Percentiles rank a stretch among this genome's conserved stretches.
phyloP scores from a whole-genome alignment of 306 rosid species.

The Cicer yamashitae region DNA sequence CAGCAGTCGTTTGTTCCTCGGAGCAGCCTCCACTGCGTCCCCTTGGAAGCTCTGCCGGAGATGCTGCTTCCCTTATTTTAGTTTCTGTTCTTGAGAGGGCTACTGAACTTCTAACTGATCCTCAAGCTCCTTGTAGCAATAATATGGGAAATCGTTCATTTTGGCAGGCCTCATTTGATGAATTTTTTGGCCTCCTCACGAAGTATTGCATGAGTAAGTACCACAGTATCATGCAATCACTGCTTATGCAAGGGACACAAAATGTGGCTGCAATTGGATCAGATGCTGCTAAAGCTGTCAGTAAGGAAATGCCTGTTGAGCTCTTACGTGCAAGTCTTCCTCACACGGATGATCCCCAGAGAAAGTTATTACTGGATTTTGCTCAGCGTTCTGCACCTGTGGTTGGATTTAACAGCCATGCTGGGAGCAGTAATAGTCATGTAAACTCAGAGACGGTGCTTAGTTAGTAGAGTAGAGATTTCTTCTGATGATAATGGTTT shows the following conservation, averaged over 20 bases:
- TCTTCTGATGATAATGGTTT: conserved; percentile 37
- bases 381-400: conserved; percentile 58
- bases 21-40: conserved; percentile 68
- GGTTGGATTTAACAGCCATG: conserved; percentile 55
- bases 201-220: conserved; percentile 64
- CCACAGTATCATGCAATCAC: conserved; percentile 56
- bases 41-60: conserved; percentile 57
- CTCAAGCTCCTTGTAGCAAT: conserved; percentile 48
- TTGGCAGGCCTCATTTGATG: conserved; percentile 70
- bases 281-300: conserved; percentile 54
- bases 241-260: conserved; percentile 45
- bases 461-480: conserved; percentile 51
- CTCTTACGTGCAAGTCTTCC: conserved; percentile 68
- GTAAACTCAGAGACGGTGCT: conserved; percentile 85
- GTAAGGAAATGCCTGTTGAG: conserved; percentile 64
- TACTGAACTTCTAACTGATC: conserved; percentile 50
- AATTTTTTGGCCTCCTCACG: conserved; percentile 58
- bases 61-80: conserved; percentile 56
- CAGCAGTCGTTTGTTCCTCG: conserved; percentile 70
- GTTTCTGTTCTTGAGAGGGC: conserved; percentile 61
- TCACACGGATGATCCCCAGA: conserved; percentile 60
- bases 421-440: conserved; percentile 63
- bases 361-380: conserved; percentile 57
- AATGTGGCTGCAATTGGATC: conserved; percentile 50
- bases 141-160: conserved; percentile 50